Base-by-base conservation (phyloP, 2,329 filamentous ascomycete species). In the Neonectria sp. region DNA sequence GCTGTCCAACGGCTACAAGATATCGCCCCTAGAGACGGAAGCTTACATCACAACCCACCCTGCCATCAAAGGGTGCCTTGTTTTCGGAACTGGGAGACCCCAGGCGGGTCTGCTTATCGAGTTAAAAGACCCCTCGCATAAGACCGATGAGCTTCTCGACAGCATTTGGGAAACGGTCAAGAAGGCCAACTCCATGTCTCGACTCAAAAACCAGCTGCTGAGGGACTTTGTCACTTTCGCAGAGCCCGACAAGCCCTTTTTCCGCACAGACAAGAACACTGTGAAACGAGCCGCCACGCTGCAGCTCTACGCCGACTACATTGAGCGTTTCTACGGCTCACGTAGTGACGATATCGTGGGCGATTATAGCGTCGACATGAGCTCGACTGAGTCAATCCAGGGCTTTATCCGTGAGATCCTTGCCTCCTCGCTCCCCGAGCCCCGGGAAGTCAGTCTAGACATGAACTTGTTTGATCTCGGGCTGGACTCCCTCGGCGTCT, bases 91-190 rank as follows among this genome's bases (percentile, higher is more conserved):
- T 0, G 76, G 76, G n/a, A 72, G 72, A 48, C 70, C 72, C 1
- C 71, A 77, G 43, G 76, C 77, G 0, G 76, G 71, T 4, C 63
- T 79, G 2, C 72, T 78, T 3, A 71, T 78, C 13, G 76, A 79
- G 63, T 25, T 75, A 12, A 77, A 75, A 48, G 75, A 75, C 21
- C 69, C 68, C 3, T 55, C 62, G 0, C 29, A 24, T 5, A 75
- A 70, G 12, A 70, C 51, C 3, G 68, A 78, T 0, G 69, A 71
- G 7, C 67, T 82, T 2, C 66, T 86, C 3, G 80, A 86, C 6
- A 77, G 78, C 48, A 80, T 88, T 5, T 87, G 85, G 85, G 76
- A 79, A 0, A 75, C 71, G 0, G 78, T 88, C 0, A 78, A 86
- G 58, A 69, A 76, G 27, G 84, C 84, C 0, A 88, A 88, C 51